Percentiles rank a stretch among this genome's conserved stretches.
These are phyloP conservation scores for Parietaria judaica DNA, from an alignment of 306 rosid species.

Conservation along the genomic window DNA sequence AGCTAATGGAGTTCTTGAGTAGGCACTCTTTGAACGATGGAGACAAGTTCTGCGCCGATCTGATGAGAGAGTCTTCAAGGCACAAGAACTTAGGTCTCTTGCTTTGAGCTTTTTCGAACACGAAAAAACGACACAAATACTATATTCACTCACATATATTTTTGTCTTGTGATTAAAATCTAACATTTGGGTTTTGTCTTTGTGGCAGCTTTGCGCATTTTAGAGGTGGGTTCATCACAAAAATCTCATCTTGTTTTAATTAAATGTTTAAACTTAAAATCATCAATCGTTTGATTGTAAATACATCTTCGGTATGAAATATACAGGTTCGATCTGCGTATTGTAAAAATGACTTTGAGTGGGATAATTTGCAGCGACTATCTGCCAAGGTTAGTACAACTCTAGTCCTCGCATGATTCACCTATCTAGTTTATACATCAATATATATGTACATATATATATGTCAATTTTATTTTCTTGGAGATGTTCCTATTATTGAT, in stretches of 20 bases:
- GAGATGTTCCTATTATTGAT: too few relatives aligned
- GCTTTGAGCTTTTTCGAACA: neutral
- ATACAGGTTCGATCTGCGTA: conserved; percentile 79
- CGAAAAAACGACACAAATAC: too few relatives aligned
- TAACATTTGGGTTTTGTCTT: conserved; percentile 5
- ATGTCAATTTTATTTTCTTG: too few relatives aligned
- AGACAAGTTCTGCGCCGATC: conserved; percentile 68
- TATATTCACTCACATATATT: too few relatives aligned
- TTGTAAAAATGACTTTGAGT: conserved; percentile 79
- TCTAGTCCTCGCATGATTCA: neutral
- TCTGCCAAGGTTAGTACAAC: conserved; percentile 46
- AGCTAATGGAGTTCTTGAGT: conserved; percentile 65
- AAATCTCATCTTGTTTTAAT: conserved; percentile 3
- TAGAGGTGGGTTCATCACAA: conserved; percentile 49
- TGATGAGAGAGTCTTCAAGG: conserved; percentile 88
- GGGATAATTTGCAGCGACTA: conserved; percentile 71
- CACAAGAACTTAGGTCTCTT: conserved; percentile 62
- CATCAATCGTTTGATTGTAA: neutral
- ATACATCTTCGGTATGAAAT: neutral
- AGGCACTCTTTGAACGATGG: conserved; percentile 75
- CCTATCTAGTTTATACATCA: neutral
- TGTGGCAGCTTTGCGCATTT: conserved; percentile 69
- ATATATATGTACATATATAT: too few relatives aligned
- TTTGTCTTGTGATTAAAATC: too few relatives aligned
- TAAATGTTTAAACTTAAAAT: neutral